phyloP scores from a whole-genome alignment of 2,329 filamentous ascomycete species.

The Paracoccidioides lutzii region DNA sequence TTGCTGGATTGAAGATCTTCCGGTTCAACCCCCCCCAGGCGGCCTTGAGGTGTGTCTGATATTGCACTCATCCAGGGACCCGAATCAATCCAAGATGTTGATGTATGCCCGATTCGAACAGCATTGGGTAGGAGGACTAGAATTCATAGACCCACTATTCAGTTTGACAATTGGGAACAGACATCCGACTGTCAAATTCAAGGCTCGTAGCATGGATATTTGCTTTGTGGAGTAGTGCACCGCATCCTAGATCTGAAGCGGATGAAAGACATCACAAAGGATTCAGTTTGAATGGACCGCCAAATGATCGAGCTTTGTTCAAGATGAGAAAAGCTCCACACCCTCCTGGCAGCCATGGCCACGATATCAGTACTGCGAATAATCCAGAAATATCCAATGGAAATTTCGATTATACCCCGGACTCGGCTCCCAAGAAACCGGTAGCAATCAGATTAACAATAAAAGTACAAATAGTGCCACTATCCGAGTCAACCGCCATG shows the following conservation, averaged over 20 bases:
- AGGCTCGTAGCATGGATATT: not conserved
- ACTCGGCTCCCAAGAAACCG: not conserved
- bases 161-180: not conserved
- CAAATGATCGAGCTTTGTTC: not conserved
- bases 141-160: not conserved
- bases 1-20: not conserved
- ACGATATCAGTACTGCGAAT: not conserved
- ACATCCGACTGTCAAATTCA: not conserved
- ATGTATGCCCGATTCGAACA: not conserved
- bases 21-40: not conserved
- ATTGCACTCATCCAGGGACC: not conserved
- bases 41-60: not conserved
- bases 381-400: not conserved
- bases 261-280: not conserved
- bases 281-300: not conserved
- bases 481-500: not conserved
- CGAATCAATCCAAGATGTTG: not conserved
- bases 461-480: not conserved
- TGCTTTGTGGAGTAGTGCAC: not conserved
- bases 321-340: not conserved
- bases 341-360: not conserved
- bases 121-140: not conserved
- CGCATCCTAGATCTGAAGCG: not conserved
- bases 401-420: not conserved
- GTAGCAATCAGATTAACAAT: not conserved